Conservation (phyloP, 352 stramenopile species). For the Elongisporangium prolatum region DNA sequence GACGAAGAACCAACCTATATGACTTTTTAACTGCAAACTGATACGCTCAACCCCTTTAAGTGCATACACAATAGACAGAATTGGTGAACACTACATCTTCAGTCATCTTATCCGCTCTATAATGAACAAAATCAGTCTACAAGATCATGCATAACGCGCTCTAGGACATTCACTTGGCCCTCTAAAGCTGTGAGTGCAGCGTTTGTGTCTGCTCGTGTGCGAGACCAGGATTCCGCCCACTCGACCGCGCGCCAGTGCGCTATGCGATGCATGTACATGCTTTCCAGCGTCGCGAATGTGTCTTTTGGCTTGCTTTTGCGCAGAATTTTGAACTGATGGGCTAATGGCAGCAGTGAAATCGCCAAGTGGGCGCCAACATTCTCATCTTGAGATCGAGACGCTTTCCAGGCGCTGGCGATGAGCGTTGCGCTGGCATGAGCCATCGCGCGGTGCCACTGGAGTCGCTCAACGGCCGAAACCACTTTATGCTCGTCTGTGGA, state of each 20-base stretch:
- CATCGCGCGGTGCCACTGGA: conserved; percentile 33
- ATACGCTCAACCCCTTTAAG: conserved; percentile 10
- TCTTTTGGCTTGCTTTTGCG: not conserved
- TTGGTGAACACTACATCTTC: too few relatives aligned
- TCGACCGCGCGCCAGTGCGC: not conserved
- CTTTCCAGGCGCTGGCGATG: conserved; percentile 33
- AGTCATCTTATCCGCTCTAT: too few relatives aligned
- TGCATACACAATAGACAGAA: too few relatives aligned
- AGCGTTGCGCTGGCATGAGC: conserved; percentile 21
- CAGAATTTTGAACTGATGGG: not conserved
- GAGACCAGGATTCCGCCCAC: not conserved
- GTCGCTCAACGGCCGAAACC: conserved; percentile 32
- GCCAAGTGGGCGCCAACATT: not conserved
- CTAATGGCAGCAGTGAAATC: not conserved
- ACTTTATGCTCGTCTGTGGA: conserved; percentile 51
- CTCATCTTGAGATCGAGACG: not conserved
- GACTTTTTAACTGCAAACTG: conserved; percentile 88
- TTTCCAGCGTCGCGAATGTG: not conserved
- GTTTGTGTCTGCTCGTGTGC: not conserved
- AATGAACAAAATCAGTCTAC: too few relatives aligned
- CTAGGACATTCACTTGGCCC: not conserved
- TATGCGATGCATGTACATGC: not conserved
- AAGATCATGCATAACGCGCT: not conserved
- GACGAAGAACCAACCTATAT: conserved; percentile 66
- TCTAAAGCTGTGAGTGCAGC: not conserved